Evolutionary conservation across 257 asterid species (phyloP), one percentile per base, ranked within the genome.

Genomic region (Nicotiana tabacum): DNA sequence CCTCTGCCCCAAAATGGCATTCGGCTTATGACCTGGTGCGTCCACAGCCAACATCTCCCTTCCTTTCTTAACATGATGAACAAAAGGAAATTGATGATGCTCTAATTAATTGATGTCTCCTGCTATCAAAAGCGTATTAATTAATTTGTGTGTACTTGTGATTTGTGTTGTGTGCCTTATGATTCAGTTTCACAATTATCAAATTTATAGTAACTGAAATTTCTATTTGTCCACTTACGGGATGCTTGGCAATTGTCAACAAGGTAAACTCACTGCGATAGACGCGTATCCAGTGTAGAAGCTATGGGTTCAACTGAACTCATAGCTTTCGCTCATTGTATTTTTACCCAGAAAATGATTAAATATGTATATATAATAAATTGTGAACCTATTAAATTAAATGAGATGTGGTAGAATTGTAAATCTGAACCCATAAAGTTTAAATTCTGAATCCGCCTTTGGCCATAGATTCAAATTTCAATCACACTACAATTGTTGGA

Each of bases 1-100:
- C 90, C 90, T 6, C 6, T 69, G 4, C 87, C 89, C 0, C 33
- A 82, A 66, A 78, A 21, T 33, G 94, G 92, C 29, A 82, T 87
- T 84, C 87, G 94, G 13, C 70, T 91, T 27, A 89, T 89, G 91
- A 88, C 92, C 32, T 88, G 94, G 94, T 91, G 94, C 83, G 90
- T 89, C 65, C 82, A 83, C 43, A 66, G 85, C 80, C 9, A 76
- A 70, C 91, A 91, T 85, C 78, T 89, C 5, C 81, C 29, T 13
- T 29, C 81, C 9, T 84, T 90, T 46, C 61, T 72, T 15, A 24
- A 72, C 61, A 24, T 72, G 82, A 84, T 85, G 79, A 72, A 72
- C 37, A 46, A 5, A 24, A 24, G 24, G 61, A 72, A 43, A 35
- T 6, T 11, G 58, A 70, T 43, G 3, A 21, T 37, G 9, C 32